These are phyloP conservation scores for Cryphonectria naterciae DNA, from an alignment of 2,329 filamentous ascomycete species.

Conservation along the genomic window DNA sequence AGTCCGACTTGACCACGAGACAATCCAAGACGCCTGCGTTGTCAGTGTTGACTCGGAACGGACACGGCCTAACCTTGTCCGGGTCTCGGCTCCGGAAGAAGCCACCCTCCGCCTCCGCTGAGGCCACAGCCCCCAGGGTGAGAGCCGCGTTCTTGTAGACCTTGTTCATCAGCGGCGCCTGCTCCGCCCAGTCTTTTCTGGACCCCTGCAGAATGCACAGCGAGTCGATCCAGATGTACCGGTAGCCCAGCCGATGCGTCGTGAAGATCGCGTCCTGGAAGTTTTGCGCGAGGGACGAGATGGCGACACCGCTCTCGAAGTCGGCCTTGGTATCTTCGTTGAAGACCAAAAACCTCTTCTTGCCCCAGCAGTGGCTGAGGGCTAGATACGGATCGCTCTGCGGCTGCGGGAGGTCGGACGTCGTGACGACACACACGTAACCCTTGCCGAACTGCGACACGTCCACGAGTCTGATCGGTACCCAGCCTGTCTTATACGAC, in stretches of 20 bases:
- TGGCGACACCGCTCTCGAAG: not conserved
- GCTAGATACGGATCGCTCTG: conserved; percentile 30
- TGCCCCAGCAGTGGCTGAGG: conserved; percentile 37
- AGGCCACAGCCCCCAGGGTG: conserved; percentile 12
- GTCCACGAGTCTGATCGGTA: conserved; percentile 34
- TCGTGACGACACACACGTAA: conserved; percentile 16
- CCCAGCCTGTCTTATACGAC: not conserved
- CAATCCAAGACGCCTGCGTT: not conserved
- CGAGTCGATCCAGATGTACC: conserved; percentile 36
- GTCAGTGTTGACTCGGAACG: not conserved
- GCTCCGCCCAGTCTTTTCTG: conserved; percentile 29
- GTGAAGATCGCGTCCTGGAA: conserved; percentile 30
- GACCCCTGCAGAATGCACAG: conserved; percentile 34
- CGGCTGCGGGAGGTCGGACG: not conserved
- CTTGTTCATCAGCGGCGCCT: conserved; percentile 36
- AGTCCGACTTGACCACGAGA: conserved; percentile 14
- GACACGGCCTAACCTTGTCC: not conserved
- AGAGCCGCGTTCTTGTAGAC: conserved; percentile 33
- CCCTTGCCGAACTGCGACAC: conserved; percentile 5
- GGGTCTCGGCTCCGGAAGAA: conserved; percentile 16
- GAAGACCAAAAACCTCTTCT: conserved; percentile 12
- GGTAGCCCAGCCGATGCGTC: conserved; percentile 26
- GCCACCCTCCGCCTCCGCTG: conserved; percentile 17
- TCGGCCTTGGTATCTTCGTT: not conserved
- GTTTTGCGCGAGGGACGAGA: conserved; percentile 18